Percentiles rank a stretch among this genome's conserved stretches.
phyloP scores from a whole-genome alignment of 495 filamentous ascomycete species.

The Podospora sp. region DNA sequence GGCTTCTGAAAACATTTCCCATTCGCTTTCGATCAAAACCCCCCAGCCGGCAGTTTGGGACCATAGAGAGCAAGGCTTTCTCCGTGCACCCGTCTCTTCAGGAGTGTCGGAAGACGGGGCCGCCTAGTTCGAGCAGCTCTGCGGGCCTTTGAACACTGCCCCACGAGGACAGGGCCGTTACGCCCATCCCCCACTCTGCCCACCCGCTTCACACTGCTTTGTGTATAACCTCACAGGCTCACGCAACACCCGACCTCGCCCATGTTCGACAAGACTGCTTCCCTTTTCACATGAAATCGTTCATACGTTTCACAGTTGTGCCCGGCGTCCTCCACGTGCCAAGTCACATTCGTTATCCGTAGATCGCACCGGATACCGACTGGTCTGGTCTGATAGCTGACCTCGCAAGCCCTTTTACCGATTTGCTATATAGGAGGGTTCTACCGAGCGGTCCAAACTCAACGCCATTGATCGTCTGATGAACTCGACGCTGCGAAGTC shows the following conservation, averaged over 20 bases:
- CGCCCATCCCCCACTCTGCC: not conserved
- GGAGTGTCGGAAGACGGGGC: not conserved
- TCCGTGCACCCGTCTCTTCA: not conserved
- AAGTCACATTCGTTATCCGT: not conserved
- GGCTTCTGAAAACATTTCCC: not conserved
- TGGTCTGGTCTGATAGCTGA: not conserved
- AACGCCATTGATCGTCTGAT: not conserved
- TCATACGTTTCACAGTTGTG: not conserved
- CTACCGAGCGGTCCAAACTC: not conserved
- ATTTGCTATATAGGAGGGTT: not conserved
- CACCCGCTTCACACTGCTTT: not conserved
- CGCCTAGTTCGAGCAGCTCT: not conserved
- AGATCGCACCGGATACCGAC: not conserved
- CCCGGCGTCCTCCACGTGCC: not conserved
- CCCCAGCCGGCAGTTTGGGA: not conserved
- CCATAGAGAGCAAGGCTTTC: not conserved
- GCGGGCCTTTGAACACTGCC: not conserved
- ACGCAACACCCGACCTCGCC: constrained; percentile 3
- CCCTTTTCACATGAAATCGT: not conserved
- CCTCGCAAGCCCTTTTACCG: not conserved
- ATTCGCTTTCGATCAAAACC: not conserved
- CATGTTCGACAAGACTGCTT: constrained; percentile 2
- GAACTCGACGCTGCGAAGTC: not conserved
- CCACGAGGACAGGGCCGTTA: constrained; percentile 4
- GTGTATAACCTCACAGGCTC: not conserved